A percentile compares a stretch with the other conserved stretches of the same genome.
These are phyloP conservation scores for Candolleomyces efflorescens DNA, from an alignment of 768 basidiomycete species.

Conservation along the genomic window DNA sequence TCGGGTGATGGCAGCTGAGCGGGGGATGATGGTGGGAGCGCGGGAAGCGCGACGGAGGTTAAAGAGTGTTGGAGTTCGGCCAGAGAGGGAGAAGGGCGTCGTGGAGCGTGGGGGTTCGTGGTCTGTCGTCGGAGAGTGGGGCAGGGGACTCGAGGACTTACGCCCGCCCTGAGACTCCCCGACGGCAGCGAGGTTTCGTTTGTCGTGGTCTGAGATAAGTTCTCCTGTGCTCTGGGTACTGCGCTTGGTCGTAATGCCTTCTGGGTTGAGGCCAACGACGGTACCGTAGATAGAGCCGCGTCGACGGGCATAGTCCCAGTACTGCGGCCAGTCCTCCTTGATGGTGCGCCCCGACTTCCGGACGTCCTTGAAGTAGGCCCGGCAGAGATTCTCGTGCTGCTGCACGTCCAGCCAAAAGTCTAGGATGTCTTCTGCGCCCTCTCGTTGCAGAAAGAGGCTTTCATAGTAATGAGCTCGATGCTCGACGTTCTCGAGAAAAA, in stretches of 20 bases:
- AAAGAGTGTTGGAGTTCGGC: conserved; percentile 74
- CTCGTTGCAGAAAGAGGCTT: conserved; percentile 93
- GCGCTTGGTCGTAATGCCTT: conserved; percentile 56
- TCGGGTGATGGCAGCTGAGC: conserved; percentile 77
- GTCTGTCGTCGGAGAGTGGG: conserved; percentile 41
- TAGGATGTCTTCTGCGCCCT: conserved; percentile 92
- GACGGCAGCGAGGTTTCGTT: conserved; percentile 49
- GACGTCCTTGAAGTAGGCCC: conserved; percentile 99
- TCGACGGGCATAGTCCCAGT: conserved; percentile 89
- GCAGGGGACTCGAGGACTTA: conserved; percentile 57
- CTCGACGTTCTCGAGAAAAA: not conserved
- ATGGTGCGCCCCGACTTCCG: conserved; percentile 91
- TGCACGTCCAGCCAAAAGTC: conserved; percentile 99
- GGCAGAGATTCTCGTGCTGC: conserved; percentile 97
- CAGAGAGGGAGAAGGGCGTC: conserved; percentile 75
- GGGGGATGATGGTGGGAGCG: conserved; percentile 82
- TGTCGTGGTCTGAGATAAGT: conserved; percentile 65
- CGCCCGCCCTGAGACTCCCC: conserved; percentile 46
- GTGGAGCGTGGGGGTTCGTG: conserved; percentile 57
- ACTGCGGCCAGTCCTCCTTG: conserved; percentile 98
- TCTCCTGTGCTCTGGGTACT: conserved; percentile 82
- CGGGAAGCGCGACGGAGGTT: conserved; percentile 74
- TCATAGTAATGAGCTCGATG: not conserved
- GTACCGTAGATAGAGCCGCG: conserved; percentile 93
- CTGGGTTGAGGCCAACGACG: conserved; percentile 54